These are phyloP conservation scores for Closterium sp. DNA, from an alignment of 139 green algal genomes.

Conservation along the genomic window DNA sequence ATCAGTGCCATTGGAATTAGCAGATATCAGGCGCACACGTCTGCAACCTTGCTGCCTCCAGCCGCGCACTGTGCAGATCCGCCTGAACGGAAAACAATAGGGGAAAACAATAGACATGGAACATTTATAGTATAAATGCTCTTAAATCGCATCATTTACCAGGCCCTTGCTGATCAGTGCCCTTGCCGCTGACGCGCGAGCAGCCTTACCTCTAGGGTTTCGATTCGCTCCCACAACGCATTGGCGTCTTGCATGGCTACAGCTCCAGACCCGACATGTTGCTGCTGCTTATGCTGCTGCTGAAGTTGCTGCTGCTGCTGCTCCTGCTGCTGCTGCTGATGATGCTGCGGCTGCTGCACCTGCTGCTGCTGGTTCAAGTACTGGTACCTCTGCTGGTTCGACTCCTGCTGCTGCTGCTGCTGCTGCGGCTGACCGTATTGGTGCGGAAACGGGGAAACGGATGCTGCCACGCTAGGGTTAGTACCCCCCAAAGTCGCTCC, in stretches of 20 bases:
- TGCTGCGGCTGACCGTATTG: too few relatives aligned
- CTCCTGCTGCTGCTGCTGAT: too few relatives aligned
- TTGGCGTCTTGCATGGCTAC: not conserved
- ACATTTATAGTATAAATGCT: too few relatives aligned
- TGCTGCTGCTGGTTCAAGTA: not conserved
- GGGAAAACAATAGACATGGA: too few relatives aligned
- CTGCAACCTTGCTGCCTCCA: not conserved
- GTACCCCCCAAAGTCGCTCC: not conserved
- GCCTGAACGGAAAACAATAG: too few relatives aligned
- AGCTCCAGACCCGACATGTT: not conserved
- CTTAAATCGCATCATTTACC: too few relatives aligned
- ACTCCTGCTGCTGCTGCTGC: not conserved
- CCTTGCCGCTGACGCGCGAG: too few relatives aligned
- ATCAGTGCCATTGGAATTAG: too few relatives aligned
- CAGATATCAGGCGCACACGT: too few relatives aligned
- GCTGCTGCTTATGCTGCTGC: not conserved
- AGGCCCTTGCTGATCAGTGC: too few relatives aligned
- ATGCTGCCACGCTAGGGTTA: not conserved
- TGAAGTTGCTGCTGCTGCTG: not conserved
- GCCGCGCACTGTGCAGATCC: not conserved
- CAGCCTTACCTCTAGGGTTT: not conserved
- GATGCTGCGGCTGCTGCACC: too few relatives aligned
- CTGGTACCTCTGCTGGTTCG: not conserved
- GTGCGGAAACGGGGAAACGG: not conserved
- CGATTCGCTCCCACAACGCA: not conserved